Evolutionary conservation across 2,329 filamentous ascomycete genomes (phyloP), one percentile per base, ranked within the genome.

Genomic region (Aspergillus hortae): DNA sequence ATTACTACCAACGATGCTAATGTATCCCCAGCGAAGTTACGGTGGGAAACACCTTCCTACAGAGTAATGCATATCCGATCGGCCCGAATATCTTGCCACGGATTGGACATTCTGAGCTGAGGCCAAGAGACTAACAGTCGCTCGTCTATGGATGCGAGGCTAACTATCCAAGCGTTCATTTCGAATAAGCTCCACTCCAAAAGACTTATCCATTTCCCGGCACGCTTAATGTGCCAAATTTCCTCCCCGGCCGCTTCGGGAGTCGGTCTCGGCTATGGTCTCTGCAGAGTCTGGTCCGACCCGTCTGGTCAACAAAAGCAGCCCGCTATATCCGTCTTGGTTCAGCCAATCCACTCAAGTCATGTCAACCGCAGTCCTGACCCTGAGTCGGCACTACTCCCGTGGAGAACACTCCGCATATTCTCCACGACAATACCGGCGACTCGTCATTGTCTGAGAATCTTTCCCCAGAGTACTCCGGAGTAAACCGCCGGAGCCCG

Each of bases 381-480:
- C 53, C 27, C 10, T 60, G 45, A 62, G 45, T 58, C 50, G 56
- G 54, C 53, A 53, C 48, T 30, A 35, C 47, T 19, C 19, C 19
- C 48, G 56, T 57, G 54, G 60, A 56, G 50, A 48, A 35, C 35
- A 41, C 61, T 62, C 61, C 61, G 60, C 60, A 58, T 57, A 52
- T 53, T 58, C 62, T 59, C 57, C 55, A 57, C 54, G 44, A 42
- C 30, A 35, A 44, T 40, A 12, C 17, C 27, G 46, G 36, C 52
- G 25, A 27, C 25, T 41, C 56, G 55, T 59, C 15, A 51, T 19
- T 53, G 15, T 48, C 56, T 59, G 54, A 44, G 35, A 45, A 46
- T 53, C 51, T 30, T 9, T 7, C 27, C 27, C 27, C 27, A 30
- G 7, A 30, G 23, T 23, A 23, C 54, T 55, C 59, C 50, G 49